A percentile compares a stretch with the other conserved stretches of the same genome.
These are phyloP conservation scores for Colletotrichum tropicale DNA, from an alignment of 2,329 filamentous ascomycete species.

Conservation along the genomic window DNA sequence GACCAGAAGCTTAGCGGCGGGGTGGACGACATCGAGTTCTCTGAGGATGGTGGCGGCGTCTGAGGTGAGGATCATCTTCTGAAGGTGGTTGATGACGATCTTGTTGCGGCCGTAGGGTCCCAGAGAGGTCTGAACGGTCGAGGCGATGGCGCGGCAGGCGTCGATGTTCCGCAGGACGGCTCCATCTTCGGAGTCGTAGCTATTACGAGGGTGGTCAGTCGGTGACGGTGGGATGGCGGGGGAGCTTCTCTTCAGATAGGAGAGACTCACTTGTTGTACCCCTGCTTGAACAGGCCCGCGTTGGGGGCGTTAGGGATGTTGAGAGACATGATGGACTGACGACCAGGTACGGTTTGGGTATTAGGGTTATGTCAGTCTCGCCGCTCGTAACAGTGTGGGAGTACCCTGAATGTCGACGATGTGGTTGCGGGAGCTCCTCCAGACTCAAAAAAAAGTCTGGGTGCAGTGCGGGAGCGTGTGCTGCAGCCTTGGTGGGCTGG, in stretches of 20 bases:
- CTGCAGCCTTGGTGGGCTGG: slow-evolving; percentile 21
- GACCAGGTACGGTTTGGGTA: slow-evolving; percentile 2
- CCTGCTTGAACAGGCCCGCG: slow-evolving; percentile 90
- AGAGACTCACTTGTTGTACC: slow-evolving; percentile 85
- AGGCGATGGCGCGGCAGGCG: slow-evolving; percentile 93
- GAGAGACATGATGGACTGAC: slow-evolving; percentile 76
- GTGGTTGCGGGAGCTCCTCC: slow-evolving; percentile 19
- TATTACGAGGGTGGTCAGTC: slow-evolving; percentile 47
- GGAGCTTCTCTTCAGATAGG: slow-evolving; percentile 16
- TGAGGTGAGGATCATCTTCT: slow-evolving; percentile 99
- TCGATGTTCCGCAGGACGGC: slow-evolving; percentile 98
- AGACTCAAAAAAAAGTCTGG: slow-evolving; percentile 24
- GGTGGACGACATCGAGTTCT: slow-evolving; percentile 97
- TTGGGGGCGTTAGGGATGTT: slow-evolving; percentile 95
- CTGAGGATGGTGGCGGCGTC: slow-evolving; percentile 97
- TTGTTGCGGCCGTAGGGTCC: slow-evolving; percentile 99
- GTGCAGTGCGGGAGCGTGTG: slow-evolving; percentile 15
- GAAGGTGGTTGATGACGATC: slow-evolving; percentile 99
- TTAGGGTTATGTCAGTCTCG: slow-evolving; percentile 1
- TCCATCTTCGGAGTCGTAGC: slow-evolving; percentile 99
- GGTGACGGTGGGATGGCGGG: slow-evolving; percentile 19
- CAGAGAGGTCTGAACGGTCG: slow-evolving; percentile 95
- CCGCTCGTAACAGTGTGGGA: slow-evolving; percentile 10
- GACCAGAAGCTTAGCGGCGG: slow-evolving; percentile 94
- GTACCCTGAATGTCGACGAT: slow-evolving; percentile 11